Base-by-base conservation (phyloP, 2,329 filamentous ascomycete species). In the Phaeosphaeria sp. region DNA sequence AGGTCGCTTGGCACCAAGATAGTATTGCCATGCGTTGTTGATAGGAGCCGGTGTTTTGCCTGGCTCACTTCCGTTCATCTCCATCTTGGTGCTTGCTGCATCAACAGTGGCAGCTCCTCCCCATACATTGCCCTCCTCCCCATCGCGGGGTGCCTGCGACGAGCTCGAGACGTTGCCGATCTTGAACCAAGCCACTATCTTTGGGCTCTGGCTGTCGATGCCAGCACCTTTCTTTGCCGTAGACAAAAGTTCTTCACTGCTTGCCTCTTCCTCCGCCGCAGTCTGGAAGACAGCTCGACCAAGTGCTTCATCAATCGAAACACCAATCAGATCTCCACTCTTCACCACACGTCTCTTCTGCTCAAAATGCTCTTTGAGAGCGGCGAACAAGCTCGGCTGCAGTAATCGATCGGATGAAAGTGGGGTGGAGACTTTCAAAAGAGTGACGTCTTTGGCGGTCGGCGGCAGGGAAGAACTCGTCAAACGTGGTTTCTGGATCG, bases 351-450 rank as follows among this genome's bases (percentile, higher is more conserved):
- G 87, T 55, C 90, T 86, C 68, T 90, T 92, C 54, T 87, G 87
- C 64, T 96, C 90, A 74, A 99, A 97, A 72, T 97, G 90, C 41
- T 88, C 87, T 74, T 97, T 97, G 43, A 99, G 78, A 0, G 92
- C 93, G 18, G 91, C 89, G 66, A 98, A 89, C 4, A 98, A 85
- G 4, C 91, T 91, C 6, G 92, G 91, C 72, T 98, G 93, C 10
- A 97, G 85, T 1, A 90, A 85, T 46, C 92, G 85, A 69, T 98
- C 94, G 3, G 91, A 93, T 0, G 93, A 94, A 7, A 95, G 82
- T 0, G 95, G 95, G 0, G 93, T 97, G 11, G 93, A 89, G 43
- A 99, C 87, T 67, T 97, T 95, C 47, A 94, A 85, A 42, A 99
- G 82, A 0, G 91, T 96, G 52, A 98, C 91, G 71, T 97, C 93